Evolutionary conservation across 176 grass and related monocot genomes (phyloP).

Genomic region (Oryza brachyantha): DNA sequence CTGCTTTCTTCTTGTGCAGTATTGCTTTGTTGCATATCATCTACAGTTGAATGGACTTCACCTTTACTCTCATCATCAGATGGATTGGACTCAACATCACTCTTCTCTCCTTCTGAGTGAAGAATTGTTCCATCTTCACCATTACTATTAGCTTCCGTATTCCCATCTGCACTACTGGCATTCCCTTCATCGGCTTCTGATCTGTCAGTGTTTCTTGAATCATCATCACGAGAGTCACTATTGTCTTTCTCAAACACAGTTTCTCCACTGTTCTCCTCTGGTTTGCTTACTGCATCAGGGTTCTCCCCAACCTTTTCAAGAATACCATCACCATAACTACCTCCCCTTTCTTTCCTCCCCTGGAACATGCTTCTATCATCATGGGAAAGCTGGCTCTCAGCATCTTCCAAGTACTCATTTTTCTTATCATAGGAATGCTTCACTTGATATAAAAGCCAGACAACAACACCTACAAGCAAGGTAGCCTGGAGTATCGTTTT

Average conservation of each 20-base stretch:
- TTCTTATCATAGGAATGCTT: constrained; percentile 61
- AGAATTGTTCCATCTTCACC: constrained; percentile 16
- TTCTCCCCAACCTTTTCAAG: constrained; percentile 4
- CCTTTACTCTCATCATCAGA: constrained; percentile 40
- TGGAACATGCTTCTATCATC: constrained; percentile 51
- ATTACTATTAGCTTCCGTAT: constrained; percentile 30
- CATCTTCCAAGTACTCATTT: constrained; percentile 49
- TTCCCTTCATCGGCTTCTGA: constrained; percentile 42
- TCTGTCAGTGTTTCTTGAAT: constrained; percentile 17
- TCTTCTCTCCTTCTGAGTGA: constrained; percentile 20
- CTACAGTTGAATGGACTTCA: constrained; percentile 25
- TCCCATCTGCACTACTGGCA: constrained; percentile 24
- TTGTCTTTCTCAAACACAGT: constrained; percentile 43
- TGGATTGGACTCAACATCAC: constrained; percentile 39
- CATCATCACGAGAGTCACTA: constrained; percentile 37
- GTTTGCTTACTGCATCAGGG: constrained; percentile 39
- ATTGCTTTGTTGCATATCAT: constrained; percentile 27
- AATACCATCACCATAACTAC: constrained; percentile 26
- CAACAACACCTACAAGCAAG: constrained; percentile 47
- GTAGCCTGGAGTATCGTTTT: constrained; percentile 56
- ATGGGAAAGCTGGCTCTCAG: constrained; percentile 35
- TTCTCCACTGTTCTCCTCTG: constrained; percentile 45
- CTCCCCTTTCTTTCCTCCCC: constrained; percentile 52
- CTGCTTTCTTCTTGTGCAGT: constrained; percentile 29
- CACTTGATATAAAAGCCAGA: constrained; percentile 66